Conservation (phyloP, 306 rosid species). For the Echinosophora koreensis region DNA sequence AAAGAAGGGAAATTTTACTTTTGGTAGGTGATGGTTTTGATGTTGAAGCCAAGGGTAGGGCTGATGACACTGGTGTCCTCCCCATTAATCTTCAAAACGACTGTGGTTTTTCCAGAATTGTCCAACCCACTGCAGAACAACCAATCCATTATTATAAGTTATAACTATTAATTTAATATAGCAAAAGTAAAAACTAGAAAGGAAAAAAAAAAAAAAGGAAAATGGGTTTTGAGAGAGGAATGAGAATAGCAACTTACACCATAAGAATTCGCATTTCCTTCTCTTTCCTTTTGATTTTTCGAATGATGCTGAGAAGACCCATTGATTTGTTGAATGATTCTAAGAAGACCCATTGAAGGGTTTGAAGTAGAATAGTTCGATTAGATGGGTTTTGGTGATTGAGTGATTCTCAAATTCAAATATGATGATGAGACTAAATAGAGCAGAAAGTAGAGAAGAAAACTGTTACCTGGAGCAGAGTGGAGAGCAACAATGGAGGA, state of each 20-base stretch:
- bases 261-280: constrained; percentile 93
- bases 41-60: constrained; percentile 96
- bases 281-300: constrained; percentile 88
- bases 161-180: neutral
- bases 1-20: constrained; percentile 53
- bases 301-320: constrained; percentile 89
- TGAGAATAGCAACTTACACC: constrained; percentile 67
- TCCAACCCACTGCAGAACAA: constrained; percentile 76
- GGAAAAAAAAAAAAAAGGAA: neutral
- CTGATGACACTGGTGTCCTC: constrained; percentile 96
- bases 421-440: too few relatives aligned
- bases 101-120: constrained; percentile 94
- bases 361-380: too few relatives aligned
- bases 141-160: neutral
- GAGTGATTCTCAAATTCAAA: too few relatives aligned
- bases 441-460: too few relatives aligned
- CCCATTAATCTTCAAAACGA: constrained; percentile 88
- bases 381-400: too few relatives aligned
- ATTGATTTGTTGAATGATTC: constrained; percentile 82
- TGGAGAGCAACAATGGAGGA: too few relatives aligned
- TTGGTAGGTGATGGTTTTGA: constrained; percentile 87
- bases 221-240: neutral
- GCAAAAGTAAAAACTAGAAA: neutral
- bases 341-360: constrained; percentile 78
- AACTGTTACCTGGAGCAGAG: too few relatives aligned